These are phyloP conservation scores for Tubosaeta brunneosetosa DNA, from an alignment of 768 basidiomycete species.

Conservation along the genomic window DNA sequence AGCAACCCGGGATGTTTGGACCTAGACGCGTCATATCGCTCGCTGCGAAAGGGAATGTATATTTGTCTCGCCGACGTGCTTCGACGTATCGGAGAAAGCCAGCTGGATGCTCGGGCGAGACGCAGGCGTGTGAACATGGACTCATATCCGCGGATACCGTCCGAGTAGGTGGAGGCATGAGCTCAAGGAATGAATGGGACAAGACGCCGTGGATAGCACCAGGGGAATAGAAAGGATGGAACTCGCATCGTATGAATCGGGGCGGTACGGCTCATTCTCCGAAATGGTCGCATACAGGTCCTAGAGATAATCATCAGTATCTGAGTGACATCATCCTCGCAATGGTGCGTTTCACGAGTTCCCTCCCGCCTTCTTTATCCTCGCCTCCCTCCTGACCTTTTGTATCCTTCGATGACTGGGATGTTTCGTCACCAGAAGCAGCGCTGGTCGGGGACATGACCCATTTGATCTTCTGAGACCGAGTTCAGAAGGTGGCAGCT, in stretches of 20 bases:
- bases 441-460: constrained; percentile 35
- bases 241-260: constrained; percentile 16
- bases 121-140: constrained; percentile 13
- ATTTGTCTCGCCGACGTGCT: constrained; percentile 8
- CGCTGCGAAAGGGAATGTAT: constrained; percentile 31
- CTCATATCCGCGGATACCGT: constrained; percentile 18
- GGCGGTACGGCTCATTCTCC: constrained; percentile 15
- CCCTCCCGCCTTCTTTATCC: constrained; percentile 27
- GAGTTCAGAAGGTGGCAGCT: constrained; percentile 29
- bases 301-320: no score
- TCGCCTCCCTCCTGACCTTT: constrained; percentile 27
- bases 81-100: constrained; percentile 10
- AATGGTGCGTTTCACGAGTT: constrained; percentile 26
- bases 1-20: constrained; percentile 27
- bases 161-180: constrained; percentile 16
- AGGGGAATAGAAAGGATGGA: not conserved
- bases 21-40: constrained; percentile 37
- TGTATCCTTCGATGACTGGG: constrained; percentile 19
- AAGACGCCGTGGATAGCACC: not conserved
- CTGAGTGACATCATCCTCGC: constrained; percentile 8
- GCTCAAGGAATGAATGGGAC: constrained; percentile 15
- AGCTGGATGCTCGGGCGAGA: constrained; percentile 5
- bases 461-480: constrained; percentile 47
- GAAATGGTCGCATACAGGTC: no score
- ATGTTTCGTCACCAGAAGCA: constrained; percentile 32